Conservation (phyloP, 768 basidiomycete species). For the Lactifluus subvellereus region DNA sequence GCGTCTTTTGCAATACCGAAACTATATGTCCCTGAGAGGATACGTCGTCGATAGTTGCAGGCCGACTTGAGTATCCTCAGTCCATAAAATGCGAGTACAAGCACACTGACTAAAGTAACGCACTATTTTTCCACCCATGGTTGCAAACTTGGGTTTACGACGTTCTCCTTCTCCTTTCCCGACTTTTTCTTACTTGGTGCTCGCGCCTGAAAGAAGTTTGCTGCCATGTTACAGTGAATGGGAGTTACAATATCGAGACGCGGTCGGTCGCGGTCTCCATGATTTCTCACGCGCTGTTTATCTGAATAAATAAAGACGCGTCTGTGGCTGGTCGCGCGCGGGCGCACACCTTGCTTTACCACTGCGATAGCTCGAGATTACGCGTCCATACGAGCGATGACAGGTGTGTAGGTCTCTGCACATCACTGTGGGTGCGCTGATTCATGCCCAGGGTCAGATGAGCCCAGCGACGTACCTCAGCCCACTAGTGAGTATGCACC, state of each 20-base stretch:
- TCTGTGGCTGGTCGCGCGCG: constrained; percentile 3
- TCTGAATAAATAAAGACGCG: constrained; percentile 13
- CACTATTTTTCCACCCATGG: constrained; percentile 99
- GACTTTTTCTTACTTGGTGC: constrained; percentile 22
- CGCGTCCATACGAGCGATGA: constrained; percentile 6
- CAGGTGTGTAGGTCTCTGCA: neutral
- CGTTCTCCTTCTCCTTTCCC: constrained; percentile 30
- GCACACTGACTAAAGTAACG: constrained; percentile 25
- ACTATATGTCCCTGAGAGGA: constrained; percentile 97
- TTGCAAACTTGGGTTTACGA: constrained; percentile 54
- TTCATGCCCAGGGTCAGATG: neutral
- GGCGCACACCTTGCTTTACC: neutral
- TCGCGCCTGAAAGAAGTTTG: constrained; percentile 50
- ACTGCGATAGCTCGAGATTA: constrained; percentile 2
- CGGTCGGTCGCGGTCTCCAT: constrained; percentile 17
- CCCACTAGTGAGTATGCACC: constrained; percentile 7
- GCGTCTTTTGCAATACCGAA: constrained; percentile 82
- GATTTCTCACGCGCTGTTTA: constrained; percentile 10
- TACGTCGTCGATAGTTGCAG: constrained; percentile 96
- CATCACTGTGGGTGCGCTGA: neutral
- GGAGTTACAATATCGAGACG: constrained; percentile 25
- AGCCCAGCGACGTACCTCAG: neutral
- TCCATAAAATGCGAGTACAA: neutral
- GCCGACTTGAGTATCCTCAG: constrained; percentile 52
- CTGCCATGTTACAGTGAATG: constrained; percentile 39